Conservation (phyloP, 179 eudicot genomes). For the Beta lomatogona region DNA sequence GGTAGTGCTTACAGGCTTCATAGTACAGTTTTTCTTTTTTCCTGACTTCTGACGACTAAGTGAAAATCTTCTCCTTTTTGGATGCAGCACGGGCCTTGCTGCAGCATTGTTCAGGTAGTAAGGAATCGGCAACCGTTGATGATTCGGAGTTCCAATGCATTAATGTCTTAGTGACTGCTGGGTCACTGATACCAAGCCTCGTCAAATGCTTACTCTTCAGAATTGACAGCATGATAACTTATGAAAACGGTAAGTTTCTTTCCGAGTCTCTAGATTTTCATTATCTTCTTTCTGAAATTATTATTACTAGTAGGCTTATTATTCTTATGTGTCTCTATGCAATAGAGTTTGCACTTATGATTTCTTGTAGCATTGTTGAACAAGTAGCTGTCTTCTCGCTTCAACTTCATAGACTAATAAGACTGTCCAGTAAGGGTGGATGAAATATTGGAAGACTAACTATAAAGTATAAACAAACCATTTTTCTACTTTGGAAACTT, state of each 20-base stretch:
- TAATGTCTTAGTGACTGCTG: constrained; percentile 81
- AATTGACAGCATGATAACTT: constrained; percentile 61
- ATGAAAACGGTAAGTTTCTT: constrained; percentile 64
- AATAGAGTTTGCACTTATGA: neutral
- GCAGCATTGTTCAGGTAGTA: constrained; percentile 63
- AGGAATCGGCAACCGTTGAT: constrained; percentile 25
- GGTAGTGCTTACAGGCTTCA: neutral
- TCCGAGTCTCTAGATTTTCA: neutral
- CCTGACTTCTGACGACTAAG: neutral
- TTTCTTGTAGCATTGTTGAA: neutral
- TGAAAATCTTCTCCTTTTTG: neutral
- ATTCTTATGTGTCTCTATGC: neutral
- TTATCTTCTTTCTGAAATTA: neutral
- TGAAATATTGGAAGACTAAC: neutral
- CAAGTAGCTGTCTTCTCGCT: neutral
- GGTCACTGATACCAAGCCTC: constrained; percentile 91
- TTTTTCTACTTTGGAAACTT: neutral
- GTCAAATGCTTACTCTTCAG: constrained; percentile 87
- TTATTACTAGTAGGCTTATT: neutral
- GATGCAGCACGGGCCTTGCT: constrained; percentile 75
- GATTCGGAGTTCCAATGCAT: constrained; percentile 41
- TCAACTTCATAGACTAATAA: neutral
- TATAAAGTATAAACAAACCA: neutral
- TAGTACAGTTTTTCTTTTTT: neutral
- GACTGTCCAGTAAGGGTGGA: neutral